Evolutionary conservation across 768 basidiomycete species (phyloP), one percentile per base, ranked within the genome.

Genomic region (Tricholoma hemisulphureum): DNA sequence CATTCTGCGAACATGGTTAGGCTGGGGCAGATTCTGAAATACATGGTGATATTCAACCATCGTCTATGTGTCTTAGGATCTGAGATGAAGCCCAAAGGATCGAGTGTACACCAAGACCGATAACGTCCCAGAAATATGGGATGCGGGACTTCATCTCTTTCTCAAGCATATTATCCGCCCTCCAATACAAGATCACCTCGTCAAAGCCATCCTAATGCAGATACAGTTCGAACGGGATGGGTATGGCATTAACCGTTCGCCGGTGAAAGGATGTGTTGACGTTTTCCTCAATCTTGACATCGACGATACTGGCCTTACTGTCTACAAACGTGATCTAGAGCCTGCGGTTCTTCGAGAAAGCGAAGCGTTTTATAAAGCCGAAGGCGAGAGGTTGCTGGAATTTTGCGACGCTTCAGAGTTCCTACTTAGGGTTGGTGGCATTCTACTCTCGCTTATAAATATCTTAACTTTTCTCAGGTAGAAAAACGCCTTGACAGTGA

Each of bases 181-280:
- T 39, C 87, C 93, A 50, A 95, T 98, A 73, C 86, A 90, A 63
- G 84, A 86, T 28, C 91, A 94, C 64, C 72, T 98, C 60, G 79
- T 93, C 59, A 76, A 82, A 9, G 91, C 93, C n/a, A 80, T 98
- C 51, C 80, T 98, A 49, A 83, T 82, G 28, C 91, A 95, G 73
- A 87, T 99, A 55, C 90, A 86, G 59, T 85, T 93, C 53, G 97
- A 99, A 66, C 88, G 97, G 14, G 89, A 95, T 61, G 95, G 95
- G 23, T 91, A 89, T 67, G 83, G 83, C 46, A 93, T 98, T 66
- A 93, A 92, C 66, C 88, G 91, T n/a, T 93, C 93, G 2, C 87
- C 91, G 2, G 85, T 98, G 52, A 90, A 92, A 66, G 90, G 89
- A 62, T 93, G 90, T 61, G 87, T 95, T 20, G 91, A 94, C 39